These are phyloP conservation scores for Isoetes taiwanensis DNA, from an alignment of 75 land plant species.

Conservation along the genomic window DNA sequence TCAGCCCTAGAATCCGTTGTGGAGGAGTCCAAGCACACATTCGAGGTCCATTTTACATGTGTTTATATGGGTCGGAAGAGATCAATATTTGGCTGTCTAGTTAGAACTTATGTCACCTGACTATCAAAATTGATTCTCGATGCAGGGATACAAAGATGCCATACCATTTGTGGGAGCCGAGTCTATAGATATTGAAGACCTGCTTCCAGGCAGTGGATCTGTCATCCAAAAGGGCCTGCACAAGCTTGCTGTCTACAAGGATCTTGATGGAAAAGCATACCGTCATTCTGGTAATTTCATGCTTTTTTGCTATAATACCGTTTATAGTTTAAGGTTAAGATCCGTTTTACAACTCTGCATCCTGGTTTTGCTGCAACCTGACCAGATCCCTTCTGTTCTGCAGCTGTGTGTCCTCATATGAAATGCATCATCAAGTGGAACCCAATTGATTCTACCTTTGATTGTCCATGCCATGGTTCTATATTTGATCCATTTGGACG, in stretches of 20 bases:
- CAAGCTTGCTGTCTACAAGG: constrained; percentile 30
- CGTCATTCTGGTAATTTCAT: constrained; percentile 21
- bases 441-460: constrained; percentile 25
- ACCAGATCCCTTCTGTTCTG: too few relatives aligned
- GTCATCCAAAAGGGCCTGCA: constrained; percentile 18
- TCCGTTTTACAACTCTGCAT: too few relatives aligned
- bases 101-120: background rate
- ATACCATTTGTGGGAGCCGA: constrained; percentile 18
- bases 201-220: constrained; percentile 21
- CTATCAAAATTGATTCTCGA: background rate
- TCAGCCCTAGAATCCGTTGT: constrained; percentile 2
- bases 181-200: constrained; percentile 24
- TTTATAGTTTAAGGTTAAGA: too few relatives aligned
- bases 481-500: constrained; percentile 24
- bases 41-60: too few relatives aligned
- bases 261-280: constrained; percentile 17
- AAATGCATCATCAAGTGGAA: constrained; percentile 33
- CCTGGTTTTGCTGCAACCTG: too few relatives aligned
- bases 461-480: constrained; percentile 37
- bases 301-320: too few relatives aligned
- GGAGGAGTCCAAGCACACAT: constrained; percentile 13
- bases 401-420: constrained; percentile 34
- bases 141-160: constrained; percentile 23
- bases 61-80: background rate
- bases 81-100: background rate